Percentiles rank a stretch among this genome's conserved stretches.
These are phyloP conservation scores for Tuber umbilicatum DNA, from an alignment of 495 filamentous ascomycete species.

Conservation along the genomic window DNA sequence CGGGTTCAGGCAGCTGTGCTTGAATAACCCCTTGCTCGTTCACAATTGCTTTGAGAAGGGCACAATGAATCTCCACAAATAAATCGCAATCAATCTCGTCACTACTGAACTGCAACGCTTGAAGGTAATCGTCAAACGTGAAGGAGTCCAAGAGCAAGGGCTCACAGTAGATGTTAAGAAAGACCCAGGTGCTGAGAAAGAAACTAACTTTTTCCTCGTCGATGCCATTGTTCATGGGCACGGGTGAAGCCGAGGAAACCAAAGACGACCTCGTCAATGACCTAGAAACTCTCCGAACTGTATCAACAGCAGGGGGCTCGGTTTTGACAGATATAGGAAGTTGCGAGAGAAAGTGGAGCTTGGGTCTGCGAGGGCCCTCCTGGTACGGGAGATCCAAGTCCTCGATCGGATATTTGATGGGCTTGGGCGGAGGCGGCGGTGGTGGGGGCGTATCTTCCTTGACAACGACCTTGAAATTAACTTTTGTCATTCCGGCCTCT, in stretches of 20 bases:
- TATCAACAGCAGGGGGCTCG: constrained; percentile 28
- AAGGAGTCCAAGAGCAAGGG: constrained; percentile 91
- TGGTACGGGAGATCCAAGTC: constrained; percentile 72
- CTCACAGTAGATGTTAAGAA: constrained; percentile 90
- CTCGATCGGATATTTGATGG: constrained; percentile 90
- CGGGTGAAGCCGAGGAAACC: constrained; percentile 28
- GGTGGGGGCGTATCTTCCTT: constrained; percentile 45
- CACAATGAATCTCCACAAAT: constrained; percentile 84
- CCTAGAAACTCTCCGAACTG: constrained; percentile 36
- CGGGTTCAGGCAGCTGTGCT: constrained; percentile 68
- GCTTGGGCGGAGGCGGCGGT: constrained; percentile 62
- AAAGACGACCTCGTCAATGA: constrained; percentile 28
- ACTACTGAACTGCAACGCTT: constrained; percentile 73
- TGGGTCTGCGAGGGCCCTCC: constrained; percentile 57
- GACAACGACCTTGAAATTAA: constrained; percentile 28
- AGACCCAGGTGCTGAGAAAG: constrained; percentile 67
- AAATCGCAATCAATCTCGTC: constrained; percentile 77
- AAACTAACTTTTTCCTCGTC: constrained; percentile 37
- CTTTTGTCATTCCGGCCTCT: constrained; percentile 34
- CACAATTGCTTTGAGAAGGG: constrained; percentile 80
- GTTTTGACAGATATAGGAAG: constrained; percentile 47
- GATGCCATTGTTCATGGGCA: constrained; percentile 31
- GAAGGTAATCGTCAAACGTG: constrained; percentile 91
- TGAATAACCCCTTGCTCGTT: constrained; percentile 70
- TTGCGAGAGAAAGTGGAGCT: constrained; percentile 65